A percentile compares a stretch with the other conserved stretches of the same genome.
phyloP scores from a whole-genome alignment of 2,329 filamentous ascomycete species.

The Zymoseptoria pseudotritici region DNA sequence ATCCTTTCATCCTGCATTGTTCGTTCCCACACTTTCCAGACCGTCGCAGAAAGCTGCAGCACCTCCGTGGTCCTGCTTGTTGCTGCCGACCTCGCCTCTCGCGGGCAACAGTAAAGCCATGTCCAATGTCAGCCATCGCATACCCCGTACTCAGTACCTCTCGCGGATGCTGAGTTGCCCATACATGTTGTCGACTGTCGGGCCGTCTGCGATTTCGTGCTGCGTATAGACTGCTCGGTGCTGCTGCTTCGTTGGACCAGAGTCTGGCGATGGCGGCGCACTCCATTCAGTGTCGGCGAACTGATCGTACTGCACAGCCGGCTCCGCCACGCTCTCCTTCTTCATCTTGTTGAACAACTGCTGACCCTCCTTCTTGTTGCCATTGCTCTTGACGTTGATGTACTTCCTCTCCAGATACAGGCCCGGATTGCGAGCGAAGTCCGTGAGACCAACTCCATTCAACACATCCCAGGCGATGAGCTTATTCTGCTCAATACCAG shows the following conservation, averaged over 20 bases:
- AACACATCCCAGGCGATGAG: not conserved
- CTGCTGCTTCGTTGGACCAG: not conserved
- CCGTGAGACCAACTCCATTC: not conserved
- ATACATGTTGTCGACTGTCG: not conserved
- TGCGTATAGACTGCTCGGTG: not conserved
- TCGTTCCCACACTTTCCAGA: not conserved
- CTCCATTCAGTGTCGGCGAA: not conserved
- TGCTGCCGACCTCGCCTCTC: not conserved
- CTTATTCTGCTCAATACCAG: not conserved
- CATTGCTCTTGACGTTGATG: not conserved
- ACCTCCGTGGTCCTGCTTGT: not conserved
- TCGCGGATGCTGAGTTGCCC: not conserved
- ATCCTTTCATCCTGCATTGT: not conserved
- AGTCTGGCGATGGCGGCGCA: not conserved
- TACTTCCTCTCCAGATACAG: not conserved
- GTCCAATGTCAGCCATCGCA: no score
- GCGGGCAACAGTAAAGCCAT: no score
- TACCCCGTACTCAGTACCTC: not conserved
- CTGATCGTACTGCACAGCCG: not conserved
- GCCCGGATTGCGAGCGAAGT: not conserved
- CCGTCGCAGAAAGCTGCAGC: not conserved
- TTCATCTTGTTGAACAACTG: not conserved
- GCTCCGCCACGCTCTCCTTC: not conserved
- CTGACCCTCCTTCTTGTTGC: not conserved
- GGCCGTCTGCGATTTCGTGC: not conserved